phyloP scores from a whole-genome alignment of 768 basidiomycete genomes.

The Phylloporus scabripes region DNA sequence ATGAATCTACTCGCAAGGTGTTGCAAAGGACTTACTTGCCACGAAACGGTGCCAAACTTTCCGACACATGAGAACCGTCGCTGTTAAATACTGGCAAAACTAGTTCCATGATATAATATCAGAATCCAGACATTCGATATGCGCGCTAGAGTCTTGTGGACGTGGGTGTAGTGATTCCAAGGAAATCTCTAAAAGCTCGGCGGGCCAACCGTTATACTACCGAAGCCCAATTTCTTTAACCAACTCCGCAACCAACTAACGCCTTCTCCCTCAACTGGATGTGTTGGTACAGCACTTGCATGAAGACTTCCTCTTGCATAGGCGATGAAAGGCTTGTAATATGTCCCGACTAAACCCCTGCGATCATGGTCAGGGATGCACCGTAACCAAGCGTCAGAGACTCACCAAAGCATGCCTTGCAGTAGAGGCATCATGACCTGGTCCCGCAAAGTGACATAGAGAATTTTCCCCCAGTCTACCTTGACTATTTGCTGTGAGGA shows the following conservation, averaged over 20 bases:
- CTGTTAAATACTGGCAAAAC: too few relatives aligned
- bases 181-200: slow-evolving; percentile 13
- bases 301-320: slow-evolving; percentile 19
- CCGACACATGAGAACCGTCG: too few relatives aligned
- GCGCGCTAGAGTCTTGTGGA: too few relatives aligned
- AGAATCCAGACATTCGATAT: too few relatives aligned
- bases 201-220: slow-evolving; percentile 25
- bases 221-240: slow-evolving; percentile 26
- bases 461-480: slow-evolving; percentile 52
- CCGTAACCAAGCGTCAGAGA: not conserved
- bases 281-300: slow-evolving; percentile 3
- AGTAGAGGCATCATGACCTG: slow-evolving; percentile 63
- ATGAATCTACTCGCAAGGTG: too few relatives aligned
- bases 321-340: slow-evolving; percentile 27
- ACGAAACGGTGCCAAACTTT: too few relatives aligned
- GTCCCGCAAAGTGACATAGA: slow-evolving; percentile 62
- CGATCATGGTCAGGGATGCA: slow-evolving; percentile 1
- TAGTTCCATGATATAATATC: too few relatives aligned
- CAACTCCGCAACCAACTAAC: slow-evolving; percentile 29
- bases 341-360: slow-evolving; percentile 30
- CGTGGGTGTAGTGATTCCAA: too few relatives aligned
- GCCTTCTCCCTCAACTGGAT: slow-evolving; percentile 25
- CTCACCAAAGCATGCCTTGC: slow-evolving; percentile 66
- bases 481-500: slow-evolving; percentile 34
- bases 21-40: too few relatives aligned